Percentiles rank a stretch among this genome's conserved stretches.
phyloP scores from a whole-genome alignment of 2,329 filamentous ascomycete species.

The Pestalotiopsis sp. region DNA sequence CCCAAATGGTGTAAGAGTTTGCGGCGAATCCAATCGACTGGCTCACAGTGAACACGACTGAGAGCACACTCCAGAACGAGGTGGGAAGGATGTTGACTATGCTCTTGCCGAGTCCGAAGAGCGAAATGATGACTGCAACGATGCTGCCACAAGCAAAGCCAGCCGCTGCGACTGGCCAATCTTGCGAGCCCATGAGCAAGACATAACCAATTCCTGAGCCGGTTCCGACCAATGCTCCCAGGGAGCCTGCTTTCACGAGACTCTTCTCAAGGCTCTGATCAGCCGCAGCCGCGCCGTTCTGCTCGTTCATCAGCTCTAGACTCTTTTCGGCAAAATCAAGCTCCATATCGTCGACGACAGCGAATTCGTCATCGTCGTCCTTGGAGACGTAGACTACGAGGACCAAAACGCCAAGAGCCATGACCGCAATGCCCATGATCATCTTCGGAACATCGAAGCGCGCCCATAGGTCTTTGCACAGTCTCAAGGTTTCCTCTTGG shows the following conservation, averaged over 20 bases:
- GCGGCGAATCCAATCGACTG: conserved; percentile 94
- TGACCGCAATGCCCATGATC: conserved; percentile 73
- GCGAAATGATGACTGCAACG: conserved; percentile 37
- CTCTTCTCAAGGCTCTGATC: conserved; percentile 39
- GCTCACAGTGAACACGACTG: conserved; percentile 76
- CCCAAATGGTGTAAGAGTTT: conserved; percentile 99
- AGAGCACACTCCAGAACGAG: conserved; percentile 88
- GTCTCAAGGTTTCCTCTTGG: conserved; percentile 72
- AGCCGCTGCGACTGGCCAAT: conserved; percentile 41
- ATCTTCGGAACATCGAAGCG: conserved; percentile 88
- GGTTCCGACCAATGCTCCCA: conserved; percentile 35
- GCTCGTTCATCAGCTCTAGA: conserved; percentile 48
- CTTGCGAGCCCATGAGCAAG: conserved; percentile 34
- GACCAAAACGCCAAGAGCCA: conserved; percentile 66
- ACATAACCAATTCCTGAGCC: conserved; percentile 31
- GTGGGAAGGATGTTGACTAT: conserved; percentile 61
- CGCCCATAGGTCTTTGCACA: conserved; percentile 87
- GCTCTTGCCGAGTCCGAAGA: conserved; percentile 44
- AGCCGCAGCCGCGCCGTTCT: conserved; percentile 26
- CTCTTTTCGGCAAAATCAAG: conserved; percentile 60
- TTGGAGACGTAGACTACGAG: conserved; percentile 72
- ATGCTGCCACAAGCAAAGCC: conserved; percentile 46
- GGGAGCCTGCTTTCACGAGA: conserved; percentile 36
- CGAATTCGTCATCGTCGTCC: conserved; percentile 54
- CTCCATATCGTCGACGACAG: conserved; percentile 54